Evolutionary conservation across 495 filamentous ascomycete genomes (phyloP).

Genomic region (Jackrogersella minutella): DNA sequence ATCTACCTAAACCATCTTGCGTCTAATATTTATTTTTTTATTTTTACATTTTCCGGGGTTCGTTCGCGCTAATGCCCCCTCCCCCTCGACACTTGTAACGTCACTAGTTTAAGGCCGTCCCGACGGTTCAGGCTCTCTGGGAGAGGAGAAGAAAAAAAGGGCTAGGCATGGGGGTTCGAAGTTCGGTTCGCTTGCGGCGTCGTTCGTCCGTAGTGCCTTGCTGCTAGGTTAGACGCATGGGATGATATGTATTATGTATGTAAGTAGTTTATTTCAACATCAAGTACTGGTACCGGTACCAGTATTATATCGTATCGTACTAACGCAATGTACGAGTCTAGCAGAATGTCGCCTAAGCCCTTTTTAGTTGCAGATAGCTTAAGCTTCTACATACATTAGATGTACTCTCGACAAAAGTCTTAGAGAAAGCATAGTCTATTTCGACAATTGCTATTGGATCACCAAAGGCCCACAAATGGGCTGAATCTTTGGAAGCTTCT

Average conservation of each 20-base stretch:
- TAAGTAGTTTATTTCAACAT: not conserved
- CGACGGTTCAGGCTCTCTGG: constrained; percentile 2
- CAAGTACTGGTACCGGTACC: not conserved
- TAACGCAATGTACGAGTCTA: not conserved
- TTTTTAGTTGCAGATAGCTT: not conserved
- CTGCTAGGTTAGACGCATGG: not conserved
- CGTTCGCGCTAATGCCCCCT: too few species aligned
- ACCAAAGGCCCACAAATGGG: not conserved
- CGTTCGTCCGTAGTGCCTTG: not conserved
- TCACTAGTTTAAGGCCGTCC: constrained; percentile 29
- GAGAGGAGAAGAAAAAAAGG: not conserved
- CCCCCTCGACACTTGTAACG: constrained; percentile 34
- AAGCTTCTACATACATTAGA: not conserved
- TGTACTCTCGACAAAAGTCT: not conserved
- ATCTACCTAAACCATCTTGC: constrained; percentile 15
- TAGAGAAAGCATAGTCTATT: not conserved
- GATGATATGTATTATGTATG: not conserved
- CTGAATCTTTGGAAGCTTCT: not conserved
- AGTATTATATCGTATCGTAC: not conserved
- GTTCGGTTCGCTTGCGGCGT: constrained; percentile 24
- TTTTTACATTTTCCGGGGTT: constrained; percentile 5
- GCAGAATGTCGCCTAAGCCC: not conserved
- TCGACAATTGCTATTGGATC: not conserved
- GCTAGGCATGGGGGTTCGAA: constrained; percentile 15
- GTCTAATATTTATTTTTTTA: not conserved